These are phyloP conservation scores for Solanum gandarillasii DNA, from an alignment of 257 asterid species.

Conservation along the genomic window DNA sequence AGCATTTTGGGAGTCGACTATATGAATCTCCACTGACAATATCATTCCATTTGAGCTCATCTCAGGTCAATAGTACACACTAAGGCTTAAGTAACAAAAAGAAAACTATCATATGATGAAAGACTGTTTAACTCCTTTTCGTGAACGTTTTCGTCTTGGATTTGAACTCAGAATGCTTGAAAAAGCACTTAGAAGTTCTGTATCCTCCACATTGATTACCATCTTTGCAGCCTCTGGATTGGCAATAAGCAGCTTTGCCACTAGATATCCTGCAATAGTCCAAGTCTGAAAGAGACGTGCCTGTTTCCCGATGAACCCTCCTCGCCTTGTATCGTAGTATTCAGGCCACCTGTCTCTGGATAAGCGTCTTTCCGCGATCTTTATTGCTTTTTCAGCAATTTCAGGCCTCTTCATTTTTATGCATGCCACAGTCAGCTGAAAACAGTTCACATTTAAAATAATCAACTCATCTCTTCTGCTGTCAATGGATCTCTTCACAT, in stretches of 20 bases:
- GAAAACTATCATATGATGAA: conserved; percentile 38
- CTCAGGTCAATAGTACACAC: neutral
- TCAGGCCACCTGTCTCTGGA: conserved; percentile 71
- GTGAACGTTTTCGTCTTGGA: conserved; percentile 57
- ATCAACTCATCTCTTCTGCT: neutral
- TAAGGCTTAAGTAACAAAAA: neutral
- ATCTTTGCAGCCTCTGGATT: conserved; percentile 66
- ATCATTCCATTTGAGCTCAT: neutral
- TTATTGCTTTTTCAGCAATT: conserved; percentile 62
- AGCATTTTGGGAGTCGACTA: neutral
- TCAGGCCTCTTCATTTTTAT: conserved; percentile 69
- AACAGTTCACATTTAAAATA: neutral
- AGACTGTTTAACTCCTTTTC: conserved; percentile 44
- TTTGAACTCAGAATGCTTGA: conserved; percentile 37
- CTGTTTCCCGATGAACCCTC: conserved; percentile 66
- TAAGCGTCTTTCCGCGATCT: conserved; percentile 45
- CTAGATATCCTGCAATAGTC: conserved; percentile 75
- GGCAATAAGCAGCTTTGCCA: conserved; percentile 53
- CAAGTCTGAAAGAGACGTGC: conserved; percentile 75
- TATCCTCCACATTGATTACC: conserved; percentile 52
- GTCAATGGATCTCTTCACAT: neutral
- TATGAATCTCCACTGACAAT: neutral
- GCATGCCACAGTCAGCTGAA: conserved; percentile 72
- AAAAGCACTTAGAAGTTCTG: conserved; percentile 50
- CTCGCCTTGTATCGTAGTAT: conserved; percentile 71